phyloP scores from a whole-genome alignment of 2,329 filamentous ascomycete species.

The Exophiala dermatitidis region DNA sequence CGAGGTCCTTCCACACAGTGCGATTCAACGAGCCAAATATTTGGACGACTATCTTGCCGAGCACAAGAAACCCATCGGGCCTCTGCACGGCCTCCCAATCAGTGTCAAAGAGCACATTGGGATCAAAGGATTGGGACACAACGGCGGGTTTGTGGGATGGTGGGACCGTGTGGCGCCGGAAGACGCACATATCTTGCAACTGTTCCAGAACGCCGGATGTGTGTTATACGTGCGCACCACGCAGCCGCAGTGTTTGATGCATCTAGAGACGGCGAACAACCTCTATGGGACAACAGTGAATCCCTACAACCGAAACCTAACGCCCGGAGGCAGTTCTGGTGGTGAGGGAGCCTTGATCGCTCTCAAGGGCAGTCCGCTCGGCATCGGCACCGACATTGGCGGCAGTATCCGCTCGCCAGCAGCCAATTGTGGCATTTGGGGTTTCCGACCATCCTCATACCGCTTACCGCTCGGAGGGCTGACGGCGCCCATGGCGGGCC shows the following conservation, averaged over 20 bases:
- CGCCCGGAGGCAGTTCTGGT: slow-evolving; percentile 48
- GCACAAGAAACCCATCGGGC: slow-evolving; percentile 40
- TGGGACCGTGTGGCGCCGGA: slow-evolving; percentile 24
- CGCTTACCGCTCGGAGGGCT: not conserved
- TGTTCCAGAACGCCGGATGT: slow-evolving; percentile 29
- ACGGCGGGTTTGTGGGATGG: slow-evolving; percentile 29
- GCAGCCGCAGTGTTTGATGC: slow-evolving; percentile 29
- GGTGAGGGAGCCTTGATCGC: slow-evolving; percentile 52
- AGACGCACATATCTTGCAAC: slow-evolving; percentile 27
- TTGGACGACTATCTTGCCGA: slow-evolving; percentile 39
- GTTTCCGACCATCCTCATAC: slow-evolving; percentile 33
- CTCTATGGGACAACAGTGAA: slow-evolving; percentile 44
- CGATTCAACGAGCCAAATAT: slow-evolving; percentile 40
- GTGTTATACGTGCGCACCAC: slow-evolving; percentile 31
- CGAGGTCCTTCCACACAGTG: slow-evolving; percentile 47
- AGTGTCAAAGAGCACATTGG: slow-evolving; percentile 45
- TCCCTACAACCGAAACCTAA: slow-evolving; percentile 47
- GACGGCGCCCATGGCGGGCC: slow-evolving; percentile 1
- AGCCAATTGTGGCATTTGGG: slow-evolving; percentile 17
- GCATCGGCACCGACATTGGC: slow-evolving; percentile 49
- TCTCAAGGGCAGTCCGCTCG: slow-evolving; percentile 46
- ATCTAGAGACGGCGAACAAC: slow-evolving; percentile 30
- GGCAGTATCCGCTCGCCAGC: slow-evolving; percentile 23
- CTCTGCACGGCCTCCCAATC: slow-evolving; percentile 56
- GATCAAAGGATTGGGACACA: slow-evolving; percentile 38